Percentiles rank a stretch among this genome's conserved stretches.
These are phyloP conservation scores for Salicornia ramosissima DNA, from an alignment of 148 eudicot genomes.

Conservation along the genomic window DNA sequence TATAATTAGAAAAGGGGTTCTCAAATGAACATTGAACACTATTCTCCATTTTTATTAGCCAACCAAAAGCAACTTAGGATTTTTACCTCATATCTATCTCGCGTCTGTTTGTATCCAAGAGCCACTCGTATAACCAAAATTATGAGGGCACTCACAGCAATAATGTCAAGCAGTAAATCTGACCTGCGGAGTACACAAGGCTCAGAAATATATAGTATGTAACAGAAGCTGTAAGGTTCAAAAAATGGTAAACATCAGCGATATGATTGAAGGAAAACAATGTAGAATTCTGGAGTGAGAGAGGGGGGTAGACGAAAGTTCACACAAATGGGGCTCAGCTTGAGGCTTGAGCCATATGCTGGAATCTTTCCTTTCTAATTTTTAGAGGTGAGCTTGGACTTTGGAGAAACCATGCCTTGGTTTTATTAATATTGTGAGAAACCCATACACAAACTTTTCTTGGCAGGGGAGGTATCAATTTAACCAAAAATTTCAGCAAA, in stretches of 20 bases:
- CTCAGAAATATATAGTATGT: neutral
- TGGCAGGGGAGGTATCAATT: no score
- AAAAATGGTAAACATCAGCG: neutral
- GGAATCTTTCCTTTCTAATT: no score
- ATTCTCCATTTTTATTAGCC: neutral
- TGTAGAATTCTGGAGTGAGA: neutral
- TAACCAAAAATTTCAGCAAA: no score
- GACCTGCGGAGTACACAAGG: conserved; percentile 46
- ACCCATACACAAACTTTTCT: no score
- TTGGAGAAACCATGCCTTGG: no score
- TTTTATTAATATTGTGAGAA: no score
- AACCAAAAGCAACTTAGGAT: conserved; percentile 1
- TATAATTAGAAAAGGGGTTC: conserved; percentile 6
- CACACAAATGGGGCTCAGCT: no score
- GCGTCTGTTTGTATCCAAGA: conserved; percentile 94
- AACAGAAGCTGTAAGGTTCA: neutral
- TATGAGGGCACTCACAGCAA: conserved; percentile 74
- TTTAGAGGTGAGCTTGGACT: no score
- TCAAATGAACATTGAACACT: neutral
- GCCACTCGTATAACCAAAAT: conserved; percentile 64
- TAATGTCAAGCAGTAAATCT: conserved; percentile 69
- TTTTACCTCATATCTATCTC: conserved; percentile 94
- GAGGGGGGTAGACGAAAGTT: neutral
- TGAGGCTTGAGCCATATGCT: no score
- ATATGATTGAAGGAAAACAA: neutral